A percentile compares a stretch with the other conserved stretches of the same genome.
These are phyloP conservation scores for Brassica hybrid DNA, from an alignment of 441 rosid genomes.

Conservation along the genomic window DNA sequence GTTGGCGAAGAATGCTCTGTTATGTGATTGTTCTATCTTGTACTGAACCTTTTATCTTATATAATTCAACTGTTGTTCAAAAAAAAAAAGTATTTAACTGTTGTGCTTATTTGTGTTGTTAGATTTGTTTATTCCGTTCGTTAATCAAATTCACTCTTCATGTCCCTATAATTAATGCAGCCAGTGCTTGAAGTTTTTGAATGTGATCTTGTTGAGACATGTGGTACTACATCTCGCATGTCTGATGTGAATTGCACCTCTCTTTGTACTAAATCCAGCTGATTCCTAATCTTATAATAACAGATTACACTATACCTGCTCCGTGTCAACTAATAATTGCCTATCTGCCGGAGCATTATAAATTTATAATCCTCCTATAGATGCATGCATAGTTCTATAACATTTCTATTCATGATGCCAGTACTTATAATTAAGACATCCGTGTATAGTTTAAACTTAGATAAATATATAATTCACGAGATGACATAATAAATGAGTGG, in stretches of 20 bases:
- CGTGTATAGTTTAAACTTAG: background rate
- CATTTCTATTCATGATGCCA: background rate
- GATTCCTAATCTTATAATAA: background rate
- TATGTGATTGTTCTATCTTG: too few relatives aligned
- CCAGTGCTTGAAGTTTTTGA: background rate
- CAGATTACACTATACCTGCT: background rate
- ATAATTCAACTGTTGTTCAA: too few relatives aligned
- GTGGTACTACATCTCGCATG: background rate
- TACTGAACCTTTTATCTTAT: too few relatives aligned
- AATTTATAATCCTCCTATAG: background rate
- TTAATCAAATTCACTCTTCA: background rate
- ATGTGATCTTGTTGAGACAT: background rate
- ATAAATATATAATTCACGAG: background rate
- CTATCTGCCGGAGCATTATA: background rate
- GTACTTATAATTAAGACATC: background rate
- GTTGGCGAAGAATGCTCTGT: too few relatives aligned
- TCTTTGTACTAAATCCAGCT: conserved; percentile 1
- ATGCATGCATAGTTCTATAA: background rate
- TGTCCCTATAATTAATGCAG: background rate
- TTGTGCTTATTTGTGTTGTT: background rate
- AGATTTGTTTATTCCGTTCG: background rate
- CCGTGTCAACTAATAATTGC: background rate
- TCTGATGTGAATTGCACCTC: conserved; percentile 1
- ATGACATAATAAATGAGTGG: background rate
- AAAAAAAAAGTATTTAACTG: too few relatives aligned